These are phyloP conservation scores for Exophiala alcalophila DNA, from an alignment of 2,329 filamentous ascomycete species.

Conservation along the genomic window DNA sequence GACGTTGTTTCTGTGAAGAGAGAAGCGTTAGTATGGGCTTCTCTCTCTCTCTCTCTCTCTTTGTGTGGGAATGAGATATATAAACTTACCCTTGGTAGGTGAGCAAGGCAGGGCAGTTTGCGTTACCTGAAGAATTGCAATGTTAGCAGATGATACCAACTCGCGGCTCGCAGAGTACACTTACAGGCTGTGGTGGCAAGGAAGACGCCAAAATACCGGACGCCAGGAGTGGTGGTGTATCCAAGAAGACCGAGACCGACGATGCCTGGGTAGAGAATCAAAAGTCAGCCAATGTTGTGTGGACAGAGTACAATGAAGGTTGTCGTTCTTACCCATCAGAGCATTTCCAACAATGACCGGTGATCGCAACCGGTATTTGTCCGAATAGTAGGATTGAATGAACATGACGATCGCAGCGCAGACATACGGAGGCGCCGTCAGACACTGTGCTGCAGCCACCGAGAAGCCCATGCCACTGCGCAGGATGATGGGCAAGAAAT, in stretches of 20 bases:
- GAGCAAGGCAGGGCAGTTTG: conserved; percentile 70
- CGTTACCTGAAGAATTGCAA: conserved; percentile 51
- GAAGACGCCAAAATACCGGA: conserved; percentile 5
- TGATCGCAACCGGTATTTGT: conserved; percentile 64
- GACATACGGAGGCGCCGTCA: conserved; percentile 67
- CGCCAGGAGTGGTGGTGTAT: background rate
- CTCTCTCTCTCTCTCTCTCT: conserved; percentile 40
- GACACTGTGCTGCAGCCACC: conserved; percentile 64
- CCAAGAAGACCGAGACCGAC: conserved; percentile 2
- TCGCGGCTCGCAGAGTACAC: background rate
- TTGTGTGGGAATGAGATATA: background rate
- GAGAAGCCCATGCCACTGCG: conserved; percentile 60
- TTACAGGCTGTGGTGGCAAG: conserved; percentile 4
- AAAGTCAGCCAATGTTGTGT: too few relatives aligned
- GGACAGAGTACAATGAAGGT: too few relatives aligned
- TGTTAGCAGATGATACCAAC: background rate
- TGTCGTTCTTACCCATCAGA: conserved; percentile 54
- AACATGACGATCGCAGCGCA: conserved; percentile 62
- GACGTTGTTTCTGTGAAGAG: conserved; percentile 4
- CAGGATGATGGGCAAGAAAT: conserved; percentile 76
- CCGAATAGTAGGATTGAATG: conserved; percentile 59
- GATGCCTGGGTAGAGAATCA: conserved; percentile 1
- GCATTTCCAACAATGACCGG: conserved; percentile 66
- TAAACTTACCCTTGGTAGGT: conserved; percentile 51
- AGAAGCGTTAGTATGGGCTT: background rate